phyloP scores from a whole-genome alignment of 805 yeast species.

The Cyberlindnera galapagoensis region DNA sequence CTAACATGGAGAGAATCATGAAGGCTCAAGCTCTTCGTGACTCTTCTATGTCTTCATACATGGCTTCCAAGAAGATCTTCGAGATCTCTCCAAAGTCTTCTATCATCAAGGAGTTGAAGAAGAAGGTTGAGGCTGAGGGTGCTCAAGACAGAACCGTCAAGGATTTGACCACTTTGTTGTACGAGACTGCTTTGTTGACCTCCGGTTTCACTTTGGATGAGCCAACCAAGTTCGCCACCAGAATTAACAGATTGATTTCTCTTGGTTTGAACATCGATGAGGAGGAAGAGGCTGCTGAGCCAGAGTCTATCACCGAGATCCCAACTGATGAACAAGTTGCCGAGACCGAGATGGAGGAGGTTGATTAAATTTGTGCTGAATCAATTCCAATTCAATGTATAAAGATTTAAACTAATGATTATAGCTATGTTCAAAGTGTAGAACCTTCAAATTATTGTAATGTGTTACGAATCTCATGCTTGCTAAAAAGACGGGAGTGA shows the following conservation, averaged over 20 bases:
- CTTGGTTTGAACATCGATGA: conserved; percentile 98
- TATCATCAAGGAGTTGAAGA: conserved; percentile 90
- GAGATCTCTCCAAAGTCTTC: conserved; percentile 97
- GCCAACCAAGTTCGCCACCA: conserved; percentile 94
- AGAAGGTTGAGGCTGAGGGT: conserved; percentile 95
- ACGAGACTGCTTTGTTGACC: conserved; percentile 96
- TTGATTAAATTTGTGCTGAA: conserved; percentile 54
- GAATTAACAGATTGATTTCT: conserved; percentile 97
- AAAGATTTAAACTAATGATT: background rate
- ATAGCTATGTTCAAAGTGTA: too few species aligned
- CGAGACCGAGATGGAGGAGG: conserved; percentile 99
- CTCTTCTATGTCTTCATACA: conserved; percentile 97
- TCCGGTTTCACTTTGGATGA: conserved; percentile 99
- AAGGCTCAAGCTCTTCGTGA: conserved; percentile 99
- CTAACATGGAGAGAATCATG: conserved; percentile 99
- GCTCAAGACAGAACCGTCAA: conserved; percentile 97
- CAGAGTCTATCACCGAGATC: conserved; percentile 56
- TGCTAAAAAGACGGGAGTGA: too few species aligned
- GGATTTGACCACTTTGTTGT: conserved; percentile 92
- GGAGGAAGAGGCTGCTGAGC: conserved; percentile 59
- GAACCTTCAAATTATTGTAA: too few species aligned
- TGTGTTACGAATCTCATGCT: too few species aligned
- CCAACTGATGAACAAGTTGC: conserved; percentile 56
- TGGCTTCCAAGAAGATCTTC: conserved; percentile 98
- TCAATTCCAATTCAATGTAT: background rate